Evolutionary conservation across 202 grass and related monocot species (phyloP).

Genomic region (Miscanthus sacchariflorus): DNA sequence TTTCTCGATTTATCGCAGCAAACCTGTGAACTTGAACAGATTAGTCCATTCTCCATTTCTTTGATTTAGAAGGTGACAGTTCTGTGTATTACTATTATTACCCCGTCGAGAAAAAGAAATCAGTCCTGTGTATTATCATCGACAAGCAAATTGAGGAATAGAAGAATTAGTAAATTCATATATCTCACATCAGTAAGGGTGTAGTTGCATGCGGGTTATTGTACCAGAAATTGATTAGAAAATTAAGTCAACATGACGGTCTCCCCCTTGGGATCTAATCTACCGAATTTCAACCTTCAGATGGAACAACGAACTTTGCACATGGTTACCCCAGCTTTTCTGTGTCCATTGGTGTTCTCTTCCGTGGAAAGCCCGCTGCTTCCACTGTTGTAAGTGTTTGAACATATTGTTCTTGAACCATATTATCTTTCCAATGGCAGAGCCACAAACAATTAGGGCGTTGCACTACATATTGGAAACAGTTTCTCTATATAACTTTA

Average conservation of each 20-base stretch:
- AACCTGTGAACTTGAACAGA: slow-evolving; percentile 19
- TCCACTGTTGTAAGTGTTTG: slow-evolving; percentile 77
- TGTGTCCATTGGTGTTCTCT: slow-evolving; percentile 94
- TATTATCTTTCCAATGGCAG: slow-evolving; percentile 6
- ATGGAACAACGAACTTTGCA: slow-evolving; percentile 99
- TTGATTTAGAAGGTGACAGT: slow-evolving; percentile 30
- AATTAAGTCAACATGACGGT: slow-evolving; percentile 5
- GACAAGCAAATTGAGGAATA: slow-evolving; percentile 24
- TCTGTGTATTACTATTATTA: slow-evolving; percentile 12
- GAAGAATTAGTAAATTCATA: neutral
- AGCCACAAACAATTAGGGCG: neutral
- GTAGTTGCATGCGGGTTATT: neutral
- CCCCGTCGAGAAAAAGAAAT: neutral
- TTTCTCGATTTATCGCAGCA: neutral
- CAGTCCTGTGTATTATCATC: neutral
- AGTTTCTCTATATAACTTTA: slow-evolving; percentile 33
- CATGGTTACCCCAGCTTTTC: slow-evolving; percentile 99
- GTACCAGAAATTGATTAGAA: slow-evolving; percentile 13
- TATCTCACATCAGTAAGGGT: slow-evolving; percentile 13
- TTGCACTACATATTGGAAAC: neutral
- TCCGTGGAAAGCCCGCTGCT: slow-evolving; percentile 90
- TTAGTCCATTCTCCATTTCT: slow-evolving; percentile 14
- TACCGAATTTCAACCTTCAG: slow-evolving; percentile 50
- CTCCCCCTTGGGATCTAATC: slow-evolving; percentile 26
- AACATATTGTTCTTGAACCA: slow-evolving; percentile 25